phyloP scores from a whole-genome alignment of 2,329 filamentous ascomycete genomes.

The Microsporum ferrugineum region DNA sequence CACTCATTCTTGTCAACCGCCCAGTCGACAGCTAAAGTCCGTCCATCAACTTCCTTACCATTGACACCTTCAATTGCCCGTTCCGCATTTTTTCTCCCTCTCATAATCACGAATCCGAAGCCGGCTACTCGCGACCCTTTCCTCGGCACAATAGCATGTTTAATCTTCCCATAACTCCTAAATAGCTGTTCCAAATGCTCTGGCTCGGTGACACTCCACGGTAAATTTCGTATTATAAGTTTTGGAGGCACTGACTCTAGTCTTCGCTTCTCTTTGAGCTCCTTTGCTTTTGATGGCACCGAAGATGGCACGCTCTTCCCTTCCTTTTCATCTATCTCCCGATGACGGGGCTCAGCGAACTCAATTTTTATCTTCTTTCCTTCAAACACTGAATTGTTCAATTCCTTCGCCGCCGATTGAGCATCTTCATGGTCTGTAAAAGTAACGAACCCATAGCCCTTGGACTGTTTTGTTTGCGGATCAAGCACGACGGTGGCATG shows the following conservation, averaged over 20 bases:
- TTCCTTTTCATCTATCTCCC: slow-evolving; percentile 47
- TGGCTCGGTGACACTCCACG: slow-evolving; percentile 84
- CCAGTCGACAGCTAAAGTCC: slow-evolving; percentile 88
- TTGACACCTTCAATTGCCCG: slow-evolving; percentile 76
- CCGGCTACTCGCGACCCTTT: slow-evolving; percentile 61
- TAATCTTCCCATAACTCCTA: slow-evolving; percentile 80
- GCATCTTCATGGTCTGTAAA: slow-evolving; percentile 92
- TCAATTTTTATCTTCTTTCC: slow-evolving; percentile 78
- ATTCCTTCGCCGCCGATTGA: slow-evolving; percentile 62
- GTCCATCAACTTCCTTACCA: slow-evolving; percentile 78
- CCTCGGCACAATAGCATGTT: slow-evolving; percentile 73
- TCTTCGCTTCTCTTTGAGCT: slow-evolving; percentile 45
- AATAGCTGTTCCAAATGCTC: slow-evolving; percentile 74
- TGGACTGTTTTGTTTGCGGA: slow-evolving; percentile 70
- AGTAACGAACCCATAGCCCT: slow-evolving; percentile 93
- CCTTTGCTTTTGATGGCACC: slow-evolving; percentile 28
- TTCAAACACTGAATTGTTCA: slow-evolving; percentile 65
- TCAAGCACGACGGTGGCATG: slow-evolving; percentile 90
- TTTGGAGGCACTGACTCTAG: slow-evolving; percentile 55
- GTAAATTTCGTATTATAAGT: slow-evolving; percentile 82
- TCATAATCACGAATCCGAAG: slow-evolving; percentile 84
- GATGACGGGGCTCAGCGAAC: slow-evolving; percentile 72
- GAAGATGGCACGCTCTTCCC: slow-evolving; percentile 30
- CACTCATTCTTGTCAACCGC: slow-evolving; percentile 85
- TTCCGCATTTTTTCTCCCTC: slow-evolving; percentile 82